Percentiles rank a stretch among this genome's conserved stretches.
These are phyloP conservation scores for Antrodiella citrinella DNA, from an alignment of 768 basidiomycete genomes.

Conservation along the genomic window DNA sequence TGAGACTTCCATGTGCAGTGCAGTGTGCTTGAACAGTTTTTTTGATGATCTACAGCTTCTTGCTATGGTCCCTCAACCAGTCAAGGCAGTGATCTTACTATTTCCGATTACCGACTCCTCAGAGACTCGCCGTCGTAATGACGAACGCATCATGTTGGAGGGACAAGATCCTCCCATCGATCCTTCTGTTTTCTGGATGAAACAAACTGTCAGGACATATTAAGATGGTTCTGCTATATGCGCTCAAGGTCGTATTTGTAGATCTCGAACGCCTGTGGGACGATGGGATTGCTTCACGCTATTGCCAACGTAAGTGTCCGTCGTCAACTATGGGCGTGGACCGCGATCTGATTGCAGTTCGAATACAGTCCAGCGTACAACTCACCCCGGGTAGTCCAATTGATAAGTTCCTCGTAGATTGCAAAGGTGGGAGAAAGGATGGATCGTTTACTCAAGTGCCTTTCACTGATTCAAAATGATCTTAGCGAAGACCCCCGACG, in stretches of 20 bases:
- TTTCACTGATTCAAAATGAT: not conserved
- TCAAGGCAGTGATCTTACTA: conserved; percentile 77
- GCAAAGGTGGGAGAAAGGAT: conserved; percentile 36
- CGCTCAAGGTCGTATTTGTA: conserved; percentile 6
- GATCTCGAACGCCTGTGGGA: conserved; percentile 42
- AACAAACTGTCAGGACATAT: conserved; percentile 67
- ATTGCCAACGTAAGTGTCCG: conserved; percentile 70
- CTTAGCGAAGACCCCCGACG: conserved; percentile 58
- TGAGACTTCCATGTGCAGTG: too few species aligned
- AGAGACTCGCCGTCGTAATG: conserved; percentile 42
- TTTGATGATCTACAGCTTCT: conserved; percentile 62
- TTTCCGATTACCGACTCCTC: conserved; percentile 63
- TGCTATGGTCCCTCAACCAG: conserved; percentile 58
- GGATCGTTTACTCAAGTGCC: not conserved
- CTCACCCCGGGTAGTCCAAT: conserved; percentile 52
- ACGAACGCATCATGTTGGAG: conserved; percentile 49
- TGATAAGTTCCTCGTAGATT: conserved; percentile 56
- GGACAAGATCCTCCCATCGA: conserved; percentile 41
- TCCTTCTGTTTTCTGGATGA: conserved; percentile 74
- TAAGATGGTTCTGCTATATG: not conserved
- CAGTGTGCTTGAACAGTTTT: too few species aligned
- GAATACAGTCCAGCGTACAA: conserved; percentile 51
- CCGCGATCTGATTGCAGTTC: too few species aligned
- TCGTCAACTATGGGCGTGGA: too few species aligned
- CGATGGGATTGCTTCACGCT: conserved; percentile 79